Conservation (phyloP, 1,284 basidiomycete species). For the Trichosporon sp. region DNA sequence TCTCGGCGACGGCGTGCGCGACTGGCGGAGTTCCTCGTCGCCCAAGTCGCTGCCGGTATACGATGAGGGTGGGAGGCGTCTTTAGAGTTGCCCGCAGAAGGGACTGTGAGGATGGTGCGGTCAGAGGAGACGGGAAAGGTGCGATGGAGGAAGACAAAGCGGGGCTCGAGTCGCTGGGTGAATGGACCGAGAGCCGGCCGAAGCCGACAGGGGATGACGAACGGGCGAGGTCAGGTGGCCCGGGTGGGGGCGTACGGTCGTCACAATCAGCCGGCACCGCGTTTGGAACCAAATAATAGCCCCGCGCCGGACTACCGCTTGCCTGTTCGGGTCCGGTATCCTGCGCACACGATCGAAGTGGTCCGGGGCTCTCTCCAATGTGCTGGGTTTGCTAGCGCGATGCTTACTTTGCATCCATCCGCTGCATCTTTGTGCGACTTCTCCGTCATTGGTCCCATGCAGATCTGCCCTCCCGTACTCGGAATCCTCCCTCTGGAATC, state of each 20-base stretch:
- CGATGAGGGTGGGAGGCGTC: background rate
- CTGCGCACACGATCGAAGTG: background rate
- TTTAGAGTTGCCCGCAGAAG: background rate
- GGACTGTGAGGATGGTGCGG: background rate
- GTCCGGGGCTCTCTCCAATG: background rate
- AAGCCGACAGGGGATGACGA: background rate
- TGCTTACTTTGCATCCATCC: background rate
- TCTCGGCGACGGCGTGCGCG: background rate
- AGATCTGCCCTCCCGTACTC: background rate
- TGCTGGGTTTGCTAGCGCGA: background rate
- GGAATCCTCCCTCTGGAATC: background rate
- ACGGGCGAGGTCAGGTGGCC: background rate
- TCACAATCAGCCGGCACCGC: background rate
- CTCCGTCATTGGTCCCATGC: background rate
- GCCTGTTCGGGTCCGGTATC: background rate
- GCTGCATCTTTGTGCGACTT: background rate
- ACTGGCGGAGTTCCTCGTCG: background rate
- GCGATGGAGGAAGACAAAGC: background rate
- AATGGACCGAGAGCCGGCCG: background rate
- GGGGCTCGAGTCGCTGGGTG: background rate
- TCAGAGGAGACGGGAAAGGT: background rate
- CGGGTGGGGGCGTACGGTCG: background rate
- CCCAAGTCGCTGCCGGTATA: background rate
- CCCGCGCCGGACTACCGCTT: background rate
- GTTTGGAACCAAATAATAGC: background rate